Evolutionary conservation across 1,284 basidiomycete species (phyloP), one percentile per base, ranked within the genome.

Genomic region (Austropuccinia psidii): DNA sequence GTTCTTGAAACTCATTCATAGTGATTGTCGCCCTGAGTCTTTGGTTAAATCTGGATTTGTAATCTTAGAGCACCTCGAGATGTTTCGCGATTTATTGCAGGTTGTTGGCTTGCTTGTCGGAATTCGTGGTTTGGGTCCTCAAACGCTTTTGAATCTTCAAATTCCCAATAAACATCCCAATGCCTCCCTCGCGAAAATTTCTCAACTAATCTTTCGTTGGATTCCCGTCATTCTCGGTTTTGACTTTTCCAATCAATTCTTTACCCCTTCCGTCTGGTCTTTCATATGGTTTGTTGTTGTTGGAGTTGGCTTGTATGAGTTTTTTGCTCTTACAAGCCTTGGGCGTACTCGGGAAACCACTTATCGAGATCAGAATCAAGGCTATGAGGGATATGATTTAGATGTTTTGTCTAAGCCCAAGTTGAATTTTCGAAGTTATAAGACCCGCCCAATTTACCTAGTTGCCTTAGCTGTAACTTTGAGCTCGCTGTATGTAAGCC

Each of bases 401-500:
- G n/a, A n/a, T n/a, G n/a, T n/a, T n/a, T n/a, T n/a, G n/a, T n/a
- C n/a, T n/a, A n/a, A n/a, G n/a, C n/a, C n/a, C n/a, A n/a, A n/a
- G n/a, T n/a, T n/a, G n/a, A n/a, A n/a, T n/a, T n/a, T n/a, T n/a
- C n/a, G n/a, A n/a, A n/a, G n/a, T n/a, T n/a, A n/a, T n/a, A n/a
- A n/a, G n/a, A n/a, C n/a, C n/a, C n/a, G n/a, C n/a, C n/a, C n/a
- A n/a, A n/a, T n/a, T n/a, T n/a, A n/a, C n/a, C n/a, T n/a, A n/a
- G n/a, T n/a, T n/a, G n/a, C n/a, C 27, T 79, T 11, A 75, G 77
- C 37, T 65, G 75, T n/a, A 76, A 76, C 1, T 78, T 78, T 70
- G 77, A 77, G 21, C 74, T 73, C 17, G 76, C 77, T 1, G 69
- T 77, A 41, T n/a, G n/a, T n/a, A n/a, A n/a, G n/a, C n/a, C n/a